A percentile compares a stretch with the other conserved stretches of the same genome.
Evolutionary conservation across 345 rosid species (phyloP).

Genomic region (Geranium rotundifolium): DNA sequence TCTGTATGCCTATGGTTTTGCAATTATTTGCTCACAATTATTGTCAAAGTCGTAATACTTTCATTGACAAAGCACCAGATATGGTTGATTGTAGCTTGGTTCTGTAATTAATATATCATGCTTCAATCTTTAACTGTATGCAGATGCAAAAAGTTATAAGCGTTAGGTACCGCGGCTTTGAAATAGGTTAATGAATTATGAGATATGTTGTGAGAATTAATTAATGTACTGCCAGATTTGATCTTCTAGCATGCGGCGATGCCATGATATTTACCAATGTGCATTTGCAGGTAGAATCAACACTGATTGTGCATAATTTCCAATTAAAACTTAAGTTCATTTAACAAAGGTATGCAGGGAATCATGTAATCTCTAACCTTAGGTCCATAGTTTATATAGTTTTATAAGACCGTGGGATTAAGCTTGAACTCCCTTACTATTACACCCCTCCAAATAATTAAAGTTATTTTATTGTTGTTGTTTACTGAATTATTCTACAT

Average conservation of each 20-base stretch:
- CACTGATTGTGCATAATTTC: conserved; percentile 92
- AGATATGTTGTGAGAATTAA: background rate
- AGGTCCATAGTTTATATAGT: background rate
- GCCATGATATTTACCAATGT: conserved; percentile 2
- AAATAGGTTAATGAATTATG: background rate
- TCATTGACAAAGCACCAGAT: conserved; percentile 95
- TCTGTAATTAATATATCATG: background rate
- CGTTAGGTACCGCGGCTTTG: background rate
- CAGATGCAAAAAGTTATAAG: background rate
- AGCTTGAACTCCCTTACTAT: conserved; percentile 1
- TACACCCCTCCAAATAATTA: conserved; percentile 3
- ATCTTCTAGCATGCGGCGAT: background rate
- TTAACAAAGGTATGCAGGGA: conserved; percentile 94
- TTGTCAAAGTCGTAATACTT: conserved; percentile 65
- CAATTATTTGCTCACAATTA: conserved; percentile 75
- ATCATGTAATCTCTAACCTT: conserved; percentile 44
- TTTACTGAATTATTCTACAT: conserved; percentile 2
- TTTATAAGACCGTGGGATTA: conserved; percentile 1
- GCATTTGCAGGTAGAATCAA: conserved; percentile 70
- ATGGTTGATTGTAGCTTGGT: background rate
- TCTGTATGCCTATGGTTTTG: conserved; percentile 85
- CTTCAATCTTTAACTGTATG: background rate
- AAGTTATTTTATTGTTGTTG: background rate
- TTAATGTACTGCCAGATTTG: conserved; percentile 2
- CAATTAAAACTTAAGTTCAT: conserved; percentile 94